Evolutionary conservation across 768 basidiomycete genomes (phyloP).

Genomic region (Podaxis sp.): DNA sequence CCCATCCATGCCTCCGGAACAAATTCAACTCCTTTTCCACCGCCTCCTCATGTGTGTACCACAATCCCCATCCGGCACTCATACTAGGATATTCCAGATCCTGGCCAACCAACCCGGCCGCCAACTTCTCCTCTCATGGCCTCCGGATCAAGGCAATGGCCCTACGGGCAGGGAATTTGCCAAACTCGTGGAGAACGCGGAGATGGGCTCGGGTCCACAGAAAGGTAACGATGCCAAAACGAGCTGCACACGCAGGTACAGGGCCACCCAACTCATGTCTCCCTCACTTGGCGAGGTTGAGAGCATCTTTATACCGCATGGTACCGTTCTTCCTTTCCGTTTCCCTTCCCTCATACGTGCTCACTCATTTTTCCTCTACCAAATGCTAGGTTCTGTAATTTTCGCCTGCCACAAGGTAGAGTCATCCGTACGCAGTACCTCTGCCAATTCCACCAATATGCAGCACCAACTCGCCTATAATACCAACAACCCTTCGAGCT

Average conservation of each 20-base stretch:
- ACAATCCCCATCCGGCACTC: conserved; percentile 39
- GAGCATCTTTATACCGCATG: conserved; percentile 90
- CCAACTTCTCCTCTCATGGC: conserved; percentile 71
- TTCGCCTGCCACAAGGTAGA: conserved; percentile 73
- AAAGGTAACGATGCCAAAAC: conserved; percentile 75
- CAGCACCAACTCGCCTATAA: conserved; percentile 44
- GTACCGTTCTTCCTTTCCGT: conserved; percentile 41
- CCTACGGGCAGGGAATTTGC: conserved; percentile 48
- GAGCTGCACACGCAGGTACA: conserved; percentile 83
- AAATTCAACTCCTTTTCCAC: conserved; percentile 59
- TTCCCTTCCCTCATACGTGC: conserved; percentile 25
- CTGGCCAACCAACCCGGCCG: conserved; percentile 60
- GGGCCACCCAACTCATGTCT: conserved; percentile 65
- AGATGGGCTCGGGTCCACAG: conserved; percentile 50
- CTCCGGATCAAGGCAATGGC: conserved; percentile 57
- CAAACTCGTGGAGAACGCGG: conserved; percentile 67
- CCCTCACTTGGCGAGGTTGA: conserved; percentile 66
- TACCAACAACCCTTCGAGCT: conserved; percentile 25
- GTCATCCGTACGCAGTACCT: conserved; percentile 40
- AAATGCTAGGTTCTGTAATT: conserved; percentile 56
- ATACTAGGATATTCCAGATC: conserved; percentile 77
- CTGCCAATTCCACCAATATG: conserved; percentile 41
- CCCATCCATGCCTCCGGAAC: conserved; percentile 54
- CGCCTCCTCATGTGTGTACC: conserved; percentile 57
- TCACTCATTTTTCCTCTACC: conserved; percentile 26